Percentiles rank a stretch among this genome's conserved stretches.
phyloP scores from a whole-genome alignment of 352 stramenopile species.

The Pythium apleroticum region DNA sequence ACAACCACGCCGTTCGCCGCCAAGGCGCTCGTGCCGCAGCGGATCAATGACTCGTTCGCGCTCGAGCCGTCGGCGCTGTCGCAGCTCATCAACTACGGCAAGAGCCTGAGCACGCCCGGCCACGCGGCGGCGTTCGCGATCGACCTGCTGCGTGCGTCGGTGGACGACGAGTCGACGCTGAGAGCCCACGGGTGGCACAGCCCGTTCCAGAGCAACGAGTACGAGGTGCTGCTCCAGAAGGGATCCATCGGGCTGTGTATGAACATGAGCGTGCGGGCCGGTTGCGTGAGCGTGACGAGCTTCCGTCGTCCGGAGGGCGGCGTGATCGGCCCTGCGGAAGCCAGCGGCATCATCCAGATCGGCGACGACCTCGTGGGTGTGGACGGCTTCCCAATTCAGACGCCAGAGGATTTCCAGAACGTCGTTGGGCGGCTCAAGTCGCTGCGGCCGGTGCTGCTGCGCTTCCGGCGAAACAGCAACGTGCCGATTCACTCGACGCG shows the following conservation, averaged over 20 bases:
- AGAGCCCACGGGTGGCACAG: conserved; percentile 65
- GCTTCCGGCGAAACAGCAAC: conserved; percentile 61
- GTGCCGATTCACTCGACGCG: conserved; percentile 23
- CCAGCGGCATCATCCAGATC: conserved; percentile 73
- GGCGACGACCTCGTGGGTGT: conserved; percentile 82
- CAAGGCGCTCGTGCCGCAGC: conserved; percentile 58
- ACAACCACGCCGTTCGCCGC: conserved; percentile 59
- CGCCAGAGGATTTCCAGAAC: conserved; percentile 77
- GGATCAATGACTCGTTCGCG: conserved; percentile 59
- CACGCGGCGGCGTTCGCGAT: conserved; percentile 71
- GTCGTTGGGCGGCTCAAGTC: conserved; percentile 85
- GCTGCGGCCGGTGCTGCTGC: conserved; percentile 68
- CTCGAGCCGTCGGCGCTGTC: conserved; percentile 49
- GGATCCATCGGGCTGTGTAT: conserved; percentile 86
- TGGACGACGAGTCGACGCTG: conserved; percentile 35
- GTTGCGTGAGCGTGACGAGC: conserved; percentile 79
- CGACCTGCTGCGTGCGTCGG: conserved; percentile 59
- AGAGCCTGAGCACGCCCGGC: conserved; percentile 53
- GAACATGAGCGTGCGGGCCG: conserved; percentile 88
- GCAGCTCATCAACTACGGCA: conserved; percentile 55
- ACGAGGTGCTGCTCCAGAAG: conserved; percentile 86
- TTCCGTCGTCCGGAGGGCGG: conserved; percentile 74
- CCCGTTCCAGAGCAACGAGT: conserved; percentile 69
- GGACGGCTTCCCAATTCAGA: conserved; percentile 76
- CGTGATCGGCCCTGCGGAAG: conserved; percentile 79